Percentiles rank a stretch among this genome's conserved stretches.
Evolutionary conservation across 495 filamentous ascomycete genomes (phyloP).

Genomic region (Talaromyces liani): DNA sequence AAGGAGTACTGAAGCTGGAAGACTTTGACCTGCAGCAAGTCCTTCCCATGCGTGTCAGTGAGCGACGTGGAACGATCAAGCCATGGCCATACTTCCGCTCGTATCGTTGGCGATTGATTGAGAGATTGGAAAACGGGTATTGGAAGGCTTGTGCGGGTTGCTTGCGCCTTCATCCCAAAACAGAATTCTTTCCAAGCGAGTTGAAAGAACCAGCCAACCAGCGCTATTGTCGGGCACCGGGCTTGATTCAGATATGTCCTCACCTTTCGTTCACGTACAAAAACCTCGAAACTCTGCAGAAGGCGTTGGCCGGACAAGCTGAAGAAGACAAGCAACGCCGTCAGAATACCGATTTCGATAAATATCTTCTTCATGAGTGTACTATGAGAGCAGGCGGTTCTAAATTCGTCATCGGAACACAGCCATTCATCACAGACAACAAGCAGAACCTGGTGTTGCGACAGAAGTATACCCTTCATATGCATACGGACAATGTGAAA

Average conservation of each 20-base stretch:
- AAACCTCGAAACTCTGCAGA: background rate
- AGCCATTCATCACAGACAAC: background rate
- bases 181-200: background rate
- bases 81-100: background rate
- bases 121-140: slow-evolving; percentile 9
- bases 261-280: slow-evolving; percentile 2
- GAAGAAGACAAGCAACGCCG: background rate
- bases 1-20: background rate
- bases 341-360: background rate
- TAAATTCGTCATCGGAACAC: background rate
- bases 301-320: background rate
- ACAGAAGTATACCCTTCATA: background rate
- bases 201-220: background rate
- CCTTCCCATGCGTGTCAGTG: background rate
- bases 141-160: slow-evolving; percentile 12
- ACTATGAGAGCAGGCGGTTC: background rate
- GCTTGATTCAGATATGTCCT: background rate
- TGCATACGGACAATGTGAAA: background rate
- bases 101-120: slow-evolving; percentile 7
- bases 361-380: background rate
- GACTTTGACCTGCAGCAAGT: background rate
- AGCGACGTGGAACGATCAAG: background rate
- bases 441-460: background rate
- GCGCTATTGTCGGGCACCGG: background rate
- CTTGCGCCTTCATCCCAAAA: slow-evolving; percentile 17